phyloP scores from a whole-genome alignment of 2,329 filamentous ascomycete species.

The Epicoccum sorghinum region DNA sequence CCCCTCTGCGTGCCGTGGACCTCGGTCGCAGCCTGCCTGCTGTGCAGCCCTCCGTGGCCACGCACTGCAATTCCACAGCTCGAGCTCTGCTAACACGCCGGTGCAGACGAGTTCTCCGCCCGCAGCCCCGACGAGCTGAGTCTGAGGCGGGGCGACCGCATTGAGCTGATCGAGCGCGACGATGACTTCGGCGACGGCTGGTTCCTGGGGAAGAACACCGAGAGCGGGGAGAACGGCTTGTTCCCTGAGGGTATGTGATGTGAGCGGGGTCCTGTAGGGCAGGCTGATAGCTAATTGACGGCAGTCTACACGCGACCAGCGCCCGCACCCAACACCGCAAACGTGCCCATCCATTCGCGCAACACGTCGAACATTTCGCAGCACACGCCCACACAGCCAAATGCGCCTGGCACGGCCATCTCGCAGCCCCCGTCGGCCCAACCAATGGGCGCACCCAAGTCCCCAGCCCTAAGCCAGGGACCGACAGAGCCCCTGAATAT shows the following conservation, averaged over 20 bases:
- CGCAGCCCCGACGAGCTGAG: conserved; percentile 93
- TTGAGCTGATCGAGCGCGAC: conserved; percentile 83
- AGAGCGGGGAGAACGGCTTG: conserved; percentile 75
- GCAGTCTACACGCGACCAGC: conserved; percentile 67
- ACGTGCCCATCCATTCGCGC: conserved; percentile 40
- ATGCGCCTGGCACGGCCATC: conserved; percentile 24
- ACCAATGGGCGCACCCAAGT: conserved; percentile 5
- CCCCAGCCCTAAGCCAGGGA: conserved; percentile 23
- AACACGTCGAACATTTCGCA: conserved; percentile 33
- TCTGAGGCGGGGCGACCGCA: conserved; percentile 80
- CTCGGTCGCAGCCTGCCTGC: background rate
- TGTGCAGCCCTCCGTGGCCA: background rate
- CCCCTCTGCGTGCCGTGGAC: background rate
- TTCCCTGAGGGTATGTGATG: conserved; percentile 74
- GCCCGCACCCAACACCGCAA: conserved; percentile 48
- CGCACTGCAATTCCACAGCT: conserved; percentile 13
- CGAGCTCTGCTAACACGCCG: background rate
- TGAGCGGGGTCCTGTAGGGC: background rate
- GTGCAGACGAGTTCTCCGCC: conserved; percentile 85
- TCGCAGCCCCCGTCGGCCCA: conserved; percentile 22
- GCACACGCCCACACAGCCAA: conserved; percentile 11
- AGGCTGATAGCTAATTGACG: conserved; percentile 25
- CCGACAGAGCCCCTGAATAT: conserved; percentile 42
- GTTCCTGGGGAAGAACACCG: conserved; percentile 78
- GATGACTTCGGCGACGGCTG: conserved; percentile 89